phyloP scores from a whole-genome alignment of 495 filamentous ascomycete species.

The Tuber microsphaerosporum region DNA sequence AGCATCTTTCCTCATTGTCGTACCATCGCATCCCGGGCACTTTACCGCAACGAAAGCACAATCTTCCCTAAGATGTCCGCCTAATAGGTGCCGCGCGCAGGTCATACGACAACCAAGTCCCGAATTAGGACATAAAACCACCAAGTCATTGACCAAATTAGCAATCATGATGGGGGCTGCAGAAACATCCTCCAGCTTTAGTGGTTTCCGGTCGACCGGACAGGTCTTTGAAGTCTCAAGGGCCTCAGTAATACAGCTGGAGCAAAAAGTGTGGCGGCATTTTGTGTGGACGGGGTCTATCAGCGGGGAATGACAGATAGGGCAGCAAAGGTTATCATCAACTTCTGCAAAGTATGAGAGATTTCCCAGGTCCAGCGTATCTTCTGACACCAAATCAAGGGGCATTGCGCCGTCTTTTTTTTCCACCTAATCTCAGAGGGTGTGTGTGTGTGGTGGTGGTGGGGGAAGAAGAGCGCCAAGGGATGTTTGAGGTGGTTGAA shows the following conservation, averaged over 20 bases:
- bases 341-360: constrained; percentile 56
- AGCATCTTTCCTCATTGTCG: constrained; percentile 48
- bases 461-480: constrained; percentile 8
- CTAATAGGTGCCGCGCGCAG: constrained; percentile 52
- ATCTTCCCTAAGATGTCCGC: constrained; percentile 58
- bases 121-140: constrained; percentile 56
- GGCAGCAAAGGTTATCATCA: constrained; percentile 62
- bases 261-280: constrained; percentile 65
- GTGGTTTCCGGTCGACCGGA: constrained; percentile 40
- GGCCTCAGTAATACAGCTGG: constrained; percentile 53
- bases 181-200: constrained; percentile 31
- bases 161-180: constrained; percentile 40
- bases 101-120: constrained; percentile 53
- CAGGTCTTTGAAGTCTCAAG: constrained; percentile 46
- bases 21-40: constrained; percentile 52
- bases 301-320: constrained; percentile 65
- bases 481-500: constrained; percentile 3
- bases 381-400: constrained; percentile 13
- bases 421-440: not conserved
- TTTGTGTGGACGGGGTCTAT: constrained; percentile 54
- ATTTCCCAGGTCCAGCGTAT: constrained; percentile 52
- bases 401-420: constrained; percentile 13
- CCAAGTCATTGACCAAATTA: constrained; percentile 56
- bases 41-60: constrained; percentile 54
- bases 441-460: constrained; percentile 8